Base-by-base conservation (phyloP, 2,329 filamentous ascomycete species). In the Fusarium caatingaense region DNA sequence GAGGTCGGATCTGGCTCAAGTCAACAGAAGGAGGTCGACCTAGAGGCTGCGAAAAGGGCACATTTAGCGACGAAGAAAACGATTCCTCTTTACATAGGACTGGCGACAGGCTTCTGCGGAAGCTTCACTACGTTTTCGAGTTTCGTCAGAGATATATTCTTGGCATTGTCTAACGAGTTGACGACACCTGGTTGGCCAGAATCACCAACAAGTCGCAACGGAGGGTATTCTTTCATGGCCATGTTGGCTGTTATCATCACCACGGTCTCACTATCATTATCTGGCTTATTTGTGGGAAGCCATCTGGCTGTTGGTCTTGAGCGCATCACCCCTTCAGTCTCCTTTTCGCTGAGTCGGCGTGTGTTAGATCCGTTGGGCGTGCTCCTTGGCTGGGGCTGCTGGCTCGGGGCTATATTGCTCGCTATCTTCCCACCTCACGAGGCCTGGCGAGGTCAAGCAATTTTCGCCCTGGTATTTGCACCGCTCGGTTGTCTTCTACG, bases 81-180 rank as follows among this genome's bases (percentile, higher is more conserved):
- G 0, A 92, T 97, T 28, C 94, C 95, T 0, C 84, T 97, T 1
- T 97, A 97, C 76, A 91, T 97, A 62, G 94, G 92, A 53, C 87
- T 98, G 8, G 88, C 93, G 0, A 97, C 92, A 0, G 95, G 92
- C 13, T 96, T 96, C 79, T 97, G 93, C 75, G 93, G 95, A 66
- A 94, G 92, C 71, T 93, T 96, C 75, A 98, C 94, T 0, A 94
- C 92, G 12, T 97, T 97, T 80, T 97, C 94, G 0, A 89, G 91
- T 21, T 97, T 97, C 77, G 90, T 94, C 48, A 87, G 92, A 9
- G 94, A 97, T 74, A 81, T 86, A 16, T 97, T 97, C 77, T 85
- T 97, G 23, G 91, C 93, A 0, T 80, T 97, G 20, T 90, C 92
- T 6, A 96, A 97, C 76, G 86, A 91, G 68, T 81, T 97, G 13